Percentiles rank a stretch among this genome's conserved stretches.
These are phyloP conservation scores for Claviceps citrina DNA, from an alignment of 2,329 filamentous ascomycete genomes.

Conservation along the genomic window DNA sequence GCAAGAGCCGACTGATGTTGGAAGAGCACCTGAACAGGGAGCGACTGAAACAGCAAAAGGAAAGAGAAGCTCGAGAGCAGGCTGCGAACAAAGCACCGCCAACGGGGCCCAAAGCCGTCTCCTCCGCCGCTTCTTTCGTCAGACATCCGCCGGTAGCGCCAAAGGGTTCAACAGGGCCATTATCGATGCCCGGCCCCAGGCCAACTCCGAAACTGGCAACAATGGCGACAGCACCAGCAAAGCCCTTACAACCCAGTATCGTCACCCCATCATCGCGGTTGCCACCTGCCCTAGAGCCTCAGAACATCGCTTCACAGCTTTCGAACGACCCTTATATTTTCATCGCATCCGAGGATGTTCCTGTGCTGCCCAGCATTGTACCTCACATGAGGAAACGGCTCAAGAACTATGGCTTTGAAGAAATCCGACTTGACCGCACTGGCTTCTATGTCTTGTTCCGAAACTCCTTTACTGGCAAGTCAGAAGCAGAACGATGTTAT, in stretches of 20 bases:
- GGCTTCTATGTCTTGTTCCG: slow-evolving; percentile 91
- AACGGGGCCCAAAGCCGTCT: slow-evolving; percentile 21
- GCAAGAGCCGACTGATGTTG: slow-evolving; percentile 64
- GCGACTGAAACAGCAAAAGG: slow-evolving; percentile 40
- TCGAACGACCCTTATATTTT: slow-evolving; percentile 79
- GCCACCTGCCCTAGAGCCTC: slow-evolving; percentile 44
- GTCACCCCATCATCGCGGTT: slow-evolving; percentile 10
- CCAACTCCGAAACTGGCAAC: slow-evolving; percentile 5
- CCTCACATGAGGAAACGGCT: slow-evolving; percentile 81
- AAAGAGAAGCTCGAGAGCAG: slow-evolving; percentile 16
- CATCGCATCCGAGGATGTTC: slow-evolving; percentile 72
- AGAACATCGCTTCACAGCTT: slow-evolving; percentile 52
- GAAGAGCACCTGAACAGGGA: slow-evolving; percentile 57
- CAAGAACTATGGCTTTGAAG: slow-evolving; percentile 65
- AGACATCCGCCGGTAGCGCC: slow-evolving; percentile 67
- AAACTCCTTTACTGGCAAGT: slow-evolving; percentile 57
- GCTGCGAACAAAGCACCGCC: slow-evolving; percentile 19
- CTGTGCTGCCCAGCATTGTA: slow-evolving; percentile 70
- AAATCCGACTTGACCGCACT: slow-evolving; percentile 67
- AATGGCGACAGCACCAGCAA: neutral
- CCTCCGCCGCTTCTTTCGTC: slow-evolving; percentile 15
- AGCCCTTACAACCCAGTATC: slow-evolving; percentile 17
- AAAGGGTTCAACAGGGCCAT: slow-evolving; percentile 57
- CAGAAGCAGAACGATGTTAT: slow-evolving; percentile 70
- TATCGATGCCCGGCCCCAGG: slow-evolving; percentile 19